Percentiles rank a stretch among this genome's conserved stretches.
Conservation (phyloP, 2,329 filamentous ascomycete species). For the Cladosporium phlei region DNA sequence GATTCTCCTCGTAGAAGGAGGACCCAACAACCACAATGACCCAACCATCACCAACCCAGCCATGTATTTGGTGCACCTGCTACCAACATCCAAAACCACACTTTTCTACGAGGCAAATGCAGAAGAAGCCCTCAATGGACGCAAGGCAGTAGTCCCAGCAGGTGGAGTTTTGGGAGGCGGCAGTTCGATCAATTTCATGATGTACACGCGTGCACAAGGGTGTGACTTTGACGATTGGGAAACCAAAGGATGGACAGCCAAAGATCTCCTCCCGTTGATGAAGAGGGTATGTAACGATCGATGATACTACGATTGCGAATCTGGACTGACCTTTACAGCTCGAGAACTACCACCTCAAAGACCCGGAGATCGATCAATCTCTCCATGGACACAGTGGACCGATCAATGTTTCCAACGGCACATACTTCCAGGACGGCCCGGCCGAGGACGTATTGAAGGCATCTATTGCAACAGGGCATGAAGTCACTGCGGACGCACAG, state of each 20-base stretch:
- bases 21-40: constrained; percentile 48
- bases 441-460: constrained; percentile 47
- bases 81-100: constrained; percentile 44
- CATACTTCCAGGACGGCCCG: constrained; percentile 13
- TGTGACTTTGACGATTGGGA: constrained; percentile 21
- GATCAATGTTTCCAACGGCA: constrained; percentile 15
- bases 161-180: constrained; percentile 57
- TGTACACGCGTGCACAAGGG: constrained; percentile 20
- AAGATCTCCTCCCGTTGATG: constrained; percentile 19
- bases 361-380: constrained; percentile 2
- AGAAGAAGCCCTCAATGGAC: constrained; percentile 38
- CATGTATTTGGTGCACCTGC: constrained; percentile 43
- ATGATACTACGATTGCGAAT: not conserved
- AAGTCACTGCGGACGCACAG: not conserved
- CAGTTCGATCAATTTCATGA: constrained; percentile 35
- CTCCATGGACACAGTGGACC: constrained; percentile 19
- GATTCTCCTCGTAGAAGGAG: constrained; percentile 50
- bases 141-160: constrained; percentile 38
- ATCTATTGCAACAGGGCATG: constrained; percentile 32
- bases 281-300: constrained; percentile 7
- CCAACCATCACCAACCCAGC: constrained; percentile 48
- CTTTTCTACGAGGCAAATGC: constrained; percentile 48
- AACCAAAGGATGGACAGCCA: constrained; percentile 17
- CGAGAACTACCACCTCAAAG: not conserved
- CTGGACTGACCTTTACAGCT: constrained; percentile 9